Base-by-base conservation (phyloP, 1,284 basidiomycete genomes). In the Meira miltonrushii region DNA sequence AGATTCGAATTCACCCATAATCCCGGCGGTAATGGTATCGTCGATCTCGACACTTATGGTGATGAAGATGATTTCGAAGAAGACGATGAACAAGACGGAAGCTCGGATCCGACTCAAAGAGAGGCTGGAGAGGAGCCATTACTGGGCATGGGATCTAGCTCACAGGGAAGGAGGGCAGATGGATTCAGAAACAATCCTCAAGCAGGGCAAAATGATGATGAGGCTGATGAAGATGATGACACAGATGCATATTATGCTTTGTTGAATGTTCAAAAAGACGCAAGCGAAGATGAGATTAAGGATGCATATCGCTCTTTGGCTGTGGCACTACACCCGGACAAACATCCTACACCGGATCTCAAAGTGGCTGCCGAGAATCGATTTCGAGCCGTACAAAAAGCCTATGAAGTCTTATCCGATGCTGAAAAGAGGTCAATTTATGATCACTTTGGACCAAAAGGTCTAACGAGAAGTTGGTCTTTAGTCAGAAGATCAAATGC, bases 321-420 rank as follows among this genome's bases (percentile, higher is more conserved):
- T 1, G 81, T 90, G n/a, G 79, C 86, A n/a, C 88, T 89, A 59
- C 89, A 91, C 68, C 89, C 89, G 2, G 89, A 92, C 82, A 90
- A 87, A 72, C 88, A 90, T 64, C 82, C 80, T n/a, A 84, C 85
- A 67, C 82, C 84, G 54, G 72, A 78, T 4, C 79, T 82, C 59
- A 86, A 85, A 74, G 81, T 80, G 39, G 82, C 84, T 1, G 88
- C 89, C 1, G 83, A 84, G 25, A 81, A 83, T 48, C 82, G 83
- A 53, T 90, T 90, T 66, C 81, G 88, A 25, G 84, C 87, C 70
- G 82, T 91, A 15, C 88, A 89, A 65, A 86, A 86, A 65, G 88
- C 89, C 15, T 90, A 90, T 72, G 79, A 80, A 59, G 71, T 89
- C 39, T 79, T 91, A 39, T 87, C 85, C 39, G 87, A 91, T 71